These are phyloP conservation scores for Botrytis squamosa DNA, from an alignment of 2,329 filamentous ascomycete genomes.

Conservation along the genomic window DNA sequence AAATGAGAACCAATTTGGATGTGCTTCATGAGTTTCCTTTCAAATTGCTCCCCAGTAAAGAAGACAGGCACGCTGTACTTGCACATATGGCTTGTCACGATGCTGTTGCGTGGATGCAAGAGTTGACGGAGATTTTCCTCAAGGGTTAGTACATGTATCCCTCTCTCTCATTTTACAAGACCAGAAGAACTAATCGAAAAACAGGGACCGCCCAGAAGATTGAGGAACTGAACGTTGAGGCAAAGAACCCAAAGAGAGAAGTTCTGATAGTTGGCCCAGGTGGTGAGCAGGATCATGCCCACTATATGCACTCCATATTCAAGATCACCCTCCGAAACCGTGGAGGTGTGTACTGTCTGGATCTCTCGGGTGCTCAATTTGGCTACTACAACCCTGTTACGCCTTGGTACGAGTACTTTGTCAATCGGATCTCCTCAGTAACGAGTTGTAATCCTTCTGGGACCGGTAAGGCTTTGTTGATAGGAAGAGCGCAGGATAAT, in stretches of 20 bases:
- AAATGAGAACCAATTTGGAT: no score
- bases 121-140: background rate
- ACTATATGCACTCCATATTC: background rate
- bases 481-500: no score
- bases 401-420: slow-evolving; percentile 4
- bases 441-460: no score
- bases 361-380: slow-evolving; percentile 24
- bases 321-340: slow-evolving; percentile 12
- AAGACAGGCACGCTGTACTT: background rate
- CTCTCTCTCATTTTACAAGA: no score
- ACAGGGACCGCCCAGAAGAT: no score
- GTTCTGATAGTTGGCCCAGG: no score
- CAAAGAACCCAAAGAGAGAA: slow-evolving; percentile 6
- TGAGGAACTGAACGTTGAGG: no score
- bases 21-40: background rate
- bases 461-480: no score
- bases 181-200: no score
- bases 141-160: no score
- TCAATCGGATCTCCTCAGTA: background rate
- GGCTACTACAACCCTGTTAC: slow-evolving; percentile 23
- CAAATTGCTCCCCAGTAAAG: no score
- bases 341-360: slow-evolving; percentile 21
- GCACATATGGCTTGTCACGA: background rate
- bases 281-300: no score
- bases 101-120: background rate